phyloP scores from a whole-genome alignment of 1,284 basidiomycete genomes.

The Sanghuangporus baumii region DNA sequence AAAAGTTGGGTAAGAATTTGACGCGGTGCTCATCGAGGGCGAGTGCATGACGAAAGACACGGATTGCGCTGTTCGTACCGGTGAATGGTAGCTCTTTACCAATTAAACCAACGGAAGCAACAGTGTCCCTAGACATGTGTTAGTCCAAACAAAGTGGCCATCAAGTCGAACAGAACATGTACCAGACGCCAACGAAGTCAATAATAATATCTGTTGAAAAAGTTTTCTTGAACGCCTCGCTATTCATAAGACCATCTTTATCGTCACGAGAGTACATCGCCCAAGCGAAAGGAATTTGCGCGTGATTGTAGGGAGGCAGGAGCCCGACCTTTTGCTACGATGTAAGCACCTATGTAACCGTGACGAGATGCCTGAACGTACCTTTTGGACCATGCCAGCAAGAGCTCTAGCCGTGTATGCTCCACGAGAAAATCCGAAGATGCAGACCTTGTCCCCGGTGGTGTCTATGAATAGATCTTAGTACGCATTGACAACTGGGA shows the following conservation, averaged over 20 bases:
- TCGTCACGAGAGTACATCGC: slow-evolving; percentile 55
- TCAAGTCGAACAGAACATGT: slow-evolving; percentile 19
- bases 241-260: slow-evolving; percentile 45
- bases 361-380: slow-evolving; percentile 1
- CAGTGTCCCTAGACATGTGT: slow-evolving; percentile 45
- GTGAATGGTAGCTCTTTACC: slow-evolving; percentile 52
- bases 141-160: neutral
- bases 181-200: slow-evolving; percentile 61
- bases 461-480: slow-evolving; percentile 26
- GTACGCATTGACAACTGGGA: neutral
- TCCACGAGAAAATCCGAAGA: slow-evolving; percentile 50
- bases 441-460: slow-evolving; percentile 37
- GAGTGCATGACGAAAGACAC: slow-evolving; percentile 49
- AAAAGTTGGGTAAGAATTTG: slow-evolving; percentile 18
- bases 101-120: slow-evolving; percentile 51
- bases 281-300: slow-evolving; percentile 69
- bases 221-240: slow-evolving; percentile 55
- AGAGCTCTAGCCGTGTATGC: slow-evolving; percentile 52
- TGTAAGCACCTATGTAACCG: neutral
- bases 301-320: slow-evolving; percentile 38
- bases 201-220: slow-evolving; percentile 55
- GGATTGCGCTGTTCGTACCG: slow-evolving; percentile 38
- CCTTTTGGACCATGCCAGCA: slow-evolving; percentile 48
- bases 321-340: slow-evolving; percentile 31
- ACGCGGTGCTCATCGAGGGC: slow-evolving; percentile 51